Evolutionary conservation across 371 early-diverging fungal species (phyloP).

Genomic region (Rhizopus microsporus): DNA sequence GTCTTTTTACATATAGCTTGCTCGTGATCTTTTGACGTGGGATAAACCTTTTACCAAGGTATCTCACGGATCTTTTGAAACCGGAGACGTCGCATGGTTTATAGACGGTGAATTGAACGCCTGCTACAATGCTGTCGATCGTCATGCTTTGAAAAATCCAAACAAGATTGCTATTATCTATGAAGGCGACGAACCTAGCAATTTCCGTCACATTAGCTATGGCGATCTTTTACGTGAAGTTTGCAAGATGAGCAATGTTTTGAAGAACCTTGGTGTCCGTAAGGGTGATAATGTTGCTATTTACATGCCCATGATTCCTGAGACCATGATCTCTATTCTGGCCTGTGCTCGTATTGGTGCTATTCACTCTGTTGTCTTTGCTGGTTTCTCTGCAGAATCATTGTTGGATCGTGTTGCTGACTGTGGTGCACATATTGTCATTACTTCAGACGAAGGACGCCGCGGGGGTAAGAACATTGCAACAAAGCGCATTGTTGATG

Average conservation of each 20-base stretch:
- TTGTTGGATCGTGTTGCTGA: conserved; percentile 85
- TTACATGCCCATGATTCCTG: conserved; percentile 98
- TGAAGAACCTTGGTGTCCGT: conserved; percentile 76
- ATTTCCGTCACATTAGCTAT: conserved; percentile 78
- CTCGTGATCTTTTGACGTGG: conserved; percentile 77
- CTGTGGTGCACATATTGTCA: conserved; percentile 73
- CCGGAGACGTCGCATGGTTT: conserved; percentile 92
- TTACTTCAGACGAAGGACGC: conserved; percentile 86
- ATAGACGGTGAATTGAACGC: conserved; percentile 91
- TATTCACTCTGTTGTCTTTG: conserved; percentile 92
- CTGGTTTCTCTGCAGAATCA: conserved; percentile 90
- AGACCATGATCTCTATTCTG: conserved; percentile 88
- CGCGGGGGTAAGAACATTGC: conserved; percentile 91
- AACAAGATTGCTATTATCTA: conserved; percentile 85
- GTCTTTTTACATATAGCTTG: conserved; percentile 40
- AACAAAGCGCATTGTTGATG: conserved; percentile 91
- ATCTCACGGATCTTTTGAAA: conserved; percentile 59
- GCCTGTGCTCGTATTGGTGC: conserved; percentile 96
- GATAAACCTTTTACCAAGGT: conserved; percentile 74
- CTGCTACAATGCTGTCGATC: conserved; percentile 96
- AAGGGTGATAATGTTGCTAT: conserved; percentile 95
- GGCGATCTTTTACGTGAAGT: conserved; percentile 82
- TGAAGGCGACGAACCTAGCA: conserved; percentile 87
- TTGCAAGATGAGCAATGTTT: conserved; percentile 79
- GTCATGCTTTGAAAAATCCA: conserved; percentile 78